These are phyloP conservation scores for Pseudisothecium myosuroides DNA, from an alignment of 225 moss, liverwort and hornwort genomes.

Conservation along the genomic window DNA sequence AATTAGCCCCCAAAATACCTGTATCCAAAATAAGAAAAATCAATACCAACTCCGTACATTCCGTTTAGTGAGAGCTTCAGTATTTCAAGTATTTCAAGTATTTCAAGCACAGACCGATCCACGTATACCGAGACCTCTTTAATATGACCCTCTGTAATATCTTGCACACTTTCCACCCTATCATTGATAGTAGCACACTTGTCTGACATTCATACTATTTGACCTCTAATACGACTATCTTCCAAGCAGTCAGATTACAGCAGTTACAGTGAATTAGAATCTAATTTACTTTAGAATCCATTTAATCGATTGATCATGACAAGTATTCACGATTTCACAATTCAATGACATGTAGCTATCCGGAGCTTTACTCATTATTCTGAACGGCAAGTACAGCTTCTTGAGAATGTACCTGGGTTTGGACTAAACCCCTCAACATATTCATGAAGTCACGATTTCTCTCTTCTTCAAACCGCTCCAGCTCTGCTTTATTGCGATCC, in stretches of 20 bases:
- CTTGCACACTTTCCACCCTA: background rate
- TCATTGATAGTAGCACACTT: background rate
- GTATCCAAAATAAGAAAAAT: background rate
- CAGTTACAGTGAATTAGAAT: background rate
- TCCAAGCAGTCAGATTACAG: background rate
- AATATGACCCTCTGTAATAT: background rate
- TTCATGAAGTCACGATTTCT: conserved; percentile 68
- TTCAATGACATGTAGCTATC: background rate
- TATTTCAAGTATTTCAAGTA: background rate
- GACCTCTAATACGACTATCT: background rate
- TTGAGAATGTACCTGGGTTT: conserved; percentile 54
- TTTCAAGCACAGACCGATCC: background rate
- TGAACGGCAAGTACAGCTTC: background rate
- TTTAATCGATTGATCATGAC: background rate
- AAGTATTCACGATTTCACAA: background rate
- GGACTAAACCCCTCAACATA: conserved; percentile 81
- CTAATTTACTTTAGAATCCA: background rate
- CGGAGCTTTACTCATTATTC: background rate
- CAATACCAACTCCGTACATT: background rate
- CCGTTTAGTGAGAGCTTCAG: background rate
- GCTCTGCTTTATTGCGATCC: conserved; percentile 78
- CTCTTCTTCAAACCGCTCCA: conserved; percentile 77
- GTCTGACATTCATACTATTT: background rate
- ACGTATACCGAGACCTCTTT: no score
- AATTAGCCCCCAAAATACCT: background rate